phyloP scores from a whole-genome alignment of 805 yeast species.

The Clavispora asparagi region DNA sequence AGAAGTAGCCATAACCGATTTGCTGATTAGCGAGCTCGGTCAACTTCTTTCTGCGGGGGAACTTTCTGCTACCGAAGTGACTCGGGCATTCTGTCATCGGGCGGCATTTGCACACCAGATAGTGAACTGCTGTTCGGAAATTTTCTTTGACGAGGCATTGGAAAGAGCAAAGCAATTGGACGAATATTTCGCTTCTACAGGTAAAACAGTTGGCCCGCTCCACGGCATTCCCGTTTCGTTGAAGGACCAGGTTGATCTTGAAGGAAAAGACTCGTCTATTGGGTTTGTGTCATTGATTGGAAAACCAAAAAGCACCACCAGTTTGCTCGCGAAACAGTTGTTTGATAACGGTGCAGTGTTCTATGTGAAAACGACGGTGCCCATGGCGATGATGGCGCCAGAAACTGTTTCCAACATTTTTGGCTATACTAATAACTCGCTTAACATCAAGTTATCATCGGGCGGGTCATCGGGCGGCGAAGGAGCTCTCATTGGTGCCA shows the following conservation, averaged over 20 bases:
- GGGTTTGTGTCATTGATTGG: background rate
- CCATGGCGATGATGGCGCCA: conserved; percentile 62
- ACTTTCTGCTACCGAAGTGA: conserved; percentile 4
- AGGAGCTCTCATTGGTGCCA: conserved; percentile 52
- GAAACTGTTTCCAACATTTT: conserved; percentile 53
- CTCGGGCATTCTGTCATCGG: conserved; percentile 20
- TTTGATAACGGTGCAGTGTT: conserved; percentile 49
- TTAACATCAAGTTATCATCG: conserved; percentile 48
- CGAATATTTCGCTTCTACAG: conserved; percentile 8
- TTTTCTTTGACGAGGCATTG: conserved; percentile 18
- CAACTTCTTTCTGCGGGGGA: background rate
- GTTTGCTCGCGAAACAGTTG: conserved; percentile 30
- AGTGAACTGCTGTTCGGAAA: conserved; percentile 18
- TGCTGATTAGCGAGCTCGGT: background rate
- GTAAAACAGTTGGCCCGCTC: conserved; percentile 8
- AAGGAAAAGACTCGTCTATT: background rate
- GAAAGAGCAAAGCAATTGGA: conserved; percentile 16
- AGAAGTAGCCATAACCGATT: background rate
- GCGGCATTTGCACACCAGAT: conserved; percentile 23
- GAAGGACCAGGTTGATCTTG: conserved; percentile 1
- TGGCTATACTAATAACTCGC: conserved; percentile 53
- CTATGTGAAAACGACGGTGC: conserved; percentile 59
- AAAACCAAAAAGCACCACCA: background rate
- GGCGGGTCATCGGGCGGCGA: conserved; percentile 72
- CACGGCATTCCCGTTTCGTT: conserved; percentile 2